Conservation (phyloP, 208 protist species). For the Acanthamoeba castellanii region DNA sequence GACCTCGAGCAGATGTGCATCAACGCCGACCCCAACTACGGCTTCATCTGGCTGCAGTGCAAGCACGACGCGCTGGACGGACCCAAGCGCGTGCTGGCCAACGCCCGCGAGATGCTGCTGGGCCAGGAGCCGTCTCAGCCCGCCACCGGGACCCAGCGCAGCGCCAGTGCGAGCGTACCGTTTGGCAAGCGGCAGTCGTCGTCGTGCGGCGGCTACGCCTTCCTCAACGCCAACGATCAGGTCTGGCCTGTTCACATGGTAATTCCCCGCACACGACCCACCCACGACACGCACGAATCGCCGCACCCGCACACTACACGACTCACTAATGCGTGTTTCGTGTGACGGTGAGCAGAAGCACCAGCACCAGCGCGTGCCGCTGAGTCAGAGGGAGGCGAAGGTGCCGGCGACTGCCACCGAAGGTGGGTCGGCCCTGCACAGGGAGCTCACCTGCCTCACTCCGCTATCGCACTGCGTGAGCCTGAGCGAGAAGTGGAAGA, state of each 20-base stretch:
- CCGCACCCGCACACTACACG: background rate
- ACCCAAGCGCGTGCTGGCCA: constrained; percentile 82
- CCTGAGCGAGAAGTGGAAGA: constrained; percentile 48
- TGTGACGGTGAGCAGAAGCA: background rate
- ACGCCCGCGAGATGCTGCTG: constrained; percentile 80
- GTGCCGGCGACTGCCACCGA: background rate
- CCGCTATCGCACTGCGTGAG: constrained; percentile 49
- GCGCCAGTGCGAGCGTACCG: background rate
- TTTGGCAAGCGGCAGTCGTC: background rate
- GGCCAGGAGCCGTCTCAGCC: background rate
- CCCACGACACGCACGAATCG: background rate
- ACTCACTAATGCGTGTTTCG: background rate
- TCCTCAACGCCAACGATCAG: constrained; percentile 45
- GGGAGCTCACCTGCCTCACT: constrained; percentile 52
- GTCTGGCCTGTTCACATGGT: constrained; percentile 20
- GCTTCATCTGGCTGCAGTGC: constrained; percentile 91
- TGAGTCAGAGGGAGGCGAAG: background rate
- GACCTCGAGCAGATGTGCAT: constrained; percentile 85
- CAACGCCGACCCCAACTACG: constrained; percentile 93
- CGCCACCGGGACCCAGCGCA: background rate
- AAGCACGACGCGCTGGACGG: constrained; percentile 83
- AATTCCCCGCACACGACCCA: background rate
- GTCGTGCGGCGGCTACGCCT: background rate
- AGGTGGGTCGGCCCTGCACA: background rate
- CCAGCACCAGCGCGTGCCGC: background rate